phyloP scores from a whole-genome alignment of 495 filamentous ascomycete species.

The Trichoderma parareesei region DNA sequence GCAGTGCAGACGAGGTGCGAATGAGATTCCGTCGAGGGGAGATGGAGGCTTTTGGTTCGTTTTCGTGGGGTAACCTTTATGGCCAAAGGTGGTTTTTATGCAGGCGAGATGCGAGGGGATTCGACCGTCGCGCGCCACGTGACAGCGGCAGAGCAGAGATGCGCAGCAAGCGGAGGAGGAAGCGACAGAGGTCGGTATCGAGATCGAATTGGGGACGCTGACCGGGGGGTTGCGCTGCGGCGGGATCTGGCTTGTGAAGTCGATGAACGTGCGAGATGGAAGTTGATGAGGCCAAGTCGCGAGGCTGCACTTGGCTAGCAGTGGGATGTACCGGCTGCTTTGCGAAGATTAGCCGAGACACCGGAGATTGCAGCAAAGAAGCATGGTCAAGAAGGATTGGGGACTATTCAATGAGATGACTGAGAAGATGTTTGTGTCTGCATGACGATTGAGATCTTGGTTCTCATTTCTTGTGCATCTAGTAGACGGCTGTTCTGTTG shows the following conservation, averaged over 20 bases:
- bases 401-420: background rate
- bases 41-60: background rate
- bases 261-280: slow-evolving; percentile 5
- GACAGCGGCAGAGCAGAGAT: background rate
- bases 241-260: background rate
- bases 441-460: too few relatives aligned
- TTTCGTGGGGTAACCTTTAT: slow-evolving; percentile 6
- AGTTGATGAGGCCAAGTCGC: slow-evolving; percentile 10
- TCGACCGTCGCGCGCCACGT: background rate
- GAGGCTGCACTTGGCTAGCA: slow-evolving; percentile 4
- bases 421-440: too few relatives aligned
- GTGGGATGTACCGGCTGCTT: background rate
- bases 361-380: background rate
- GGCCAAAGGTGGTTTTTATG: background rate
- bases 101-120: background rate
- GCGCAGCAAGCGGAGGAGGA: background rate
- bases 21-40: background rate
- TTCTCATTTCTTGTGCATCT: too few relatives aligned
- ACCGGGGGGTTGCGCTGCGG: background rate
- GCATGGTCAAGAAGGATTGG: background rate
- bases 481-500: too few relatives aligned
- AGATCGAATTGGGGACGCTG: background rate
- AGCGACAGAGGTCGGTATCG: background rate
- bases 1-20: background rate
- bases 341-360: background rate